phyloP scores from a whole-genome alignment of 2,329 filamentous ascomycete species.

The Bipolaris cookei region DNA sequence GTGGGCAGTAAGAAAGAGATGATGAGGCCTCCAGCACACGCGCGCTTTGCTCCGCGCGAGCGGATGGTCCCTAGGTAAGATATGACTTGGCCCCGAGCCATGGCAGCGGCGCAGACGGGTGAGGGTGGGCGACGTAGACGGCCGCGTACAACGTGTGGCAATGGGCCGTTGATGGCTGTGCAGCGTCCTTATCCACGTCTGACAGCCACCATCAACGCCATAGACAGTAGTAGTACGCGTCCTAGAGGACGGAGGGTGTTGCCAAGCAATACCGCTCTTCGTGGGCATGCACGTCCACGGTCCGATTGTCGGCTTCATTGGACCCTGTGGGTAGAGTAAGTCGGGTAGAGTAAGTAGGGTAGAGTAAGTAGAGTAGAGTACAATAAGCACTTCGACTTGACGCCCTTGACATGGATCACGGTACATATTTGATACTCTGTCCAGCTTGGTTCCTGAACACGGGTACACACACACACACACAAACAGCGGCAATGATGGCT shows the following conservation, averaged over 20 bases:
- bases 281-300: neutral
- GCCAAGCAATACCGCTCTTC: constrained; percentile 9
- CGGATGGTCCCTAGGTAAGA: constrained; percentile 10
- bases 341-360: too few species aligned
- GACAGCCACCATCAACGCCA: neutral
- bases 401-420: neutral
- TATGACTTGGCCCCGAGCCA: constrained; percentile 32
- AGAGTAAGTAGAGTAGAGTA: too few species aligned
- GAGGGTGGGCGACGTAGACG: constrained; percentile 29
- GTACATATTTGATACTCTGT: too few species aligned
- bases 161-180: neutral
- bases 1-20: neutral
- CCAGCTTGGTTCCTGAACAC: neutral
- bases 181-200: neutral
- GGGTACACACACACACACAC: neutral
- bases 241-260: constrained; percentile 2
- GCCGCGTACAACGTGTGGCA: constrained; percentile 28
- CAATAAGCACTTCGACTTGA: neutral
- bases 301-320: neutral
- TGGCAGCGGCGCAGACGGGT: constrained; percentile 5
- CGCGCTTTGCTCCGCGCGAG: constrained; percentile 1
- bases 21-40: constrained; percentile 12
- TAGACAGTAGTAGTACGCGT: constrained; percentile 5
- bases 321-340: constrained; percentile 1
- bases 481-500: neutral